Evolutionary conservation across 768 basidiomycete species (phyloP).

Genomic region (Hebeloma cylindrosporum): DNA sequence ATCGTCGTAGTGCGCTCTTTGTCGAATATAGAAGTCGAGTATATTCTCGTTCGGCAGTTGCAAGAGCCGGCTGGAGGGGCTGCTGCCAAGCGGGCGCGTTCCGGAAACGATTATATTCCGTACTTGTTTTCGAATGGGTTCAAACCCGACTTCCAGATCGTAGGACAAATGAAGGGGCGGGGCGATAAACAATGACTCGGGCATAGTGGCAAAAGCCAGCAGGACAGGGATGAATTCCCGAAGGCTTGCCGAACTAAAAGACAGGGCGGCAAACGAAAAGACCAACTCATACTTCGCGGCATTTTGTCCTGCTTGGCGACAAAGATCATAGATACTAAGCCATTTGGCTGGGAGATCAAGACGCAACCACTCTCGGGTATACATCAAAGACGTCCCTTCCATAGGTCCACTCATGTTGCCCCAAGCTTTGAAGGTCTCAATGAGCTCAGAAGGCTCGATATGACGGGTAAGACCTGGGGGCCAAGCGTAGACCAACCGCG

Average conservation of each 20-base stretch:
- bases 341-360: constrained; percentile 10
- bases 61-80: constrained; percentile 1
- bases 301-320: constrained; percentile 6
- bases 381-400: constrained; percentile 3
- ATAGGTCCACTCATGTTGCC: constrained; percentile 6
- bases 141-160: constrained; percentile 20
- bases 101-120: constrained; percentile 5
- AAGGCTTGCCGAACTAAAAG: constrained; percentile 9
- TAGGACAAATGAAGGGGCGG: constrained; percentile 20
- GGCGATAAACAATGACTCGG: constrained; percentile 11
- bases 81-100: not conserved
- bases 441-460: constrained; percentile 5
- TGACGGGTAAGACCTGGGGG: constrained; percentile 4
- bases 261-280: constrained; percentile 16
- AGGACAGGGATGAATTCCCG: constrained; percentile 25
- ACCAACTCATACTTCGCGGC: constrained; percentile 12
- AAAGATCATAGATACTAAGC: constrained; percentile 17
- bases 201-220: constrained; percentile 31
- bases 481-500: constrained; percentile 13
- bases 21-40: not conserved
- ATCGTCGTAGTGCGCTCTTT: constrained; percentile 1
- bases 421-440: constrained; percentile 11
- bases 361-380: constrained; percentile 14
- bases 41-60: not conserved
- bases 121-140: constrained; percentile 9